Conservation (phyloP, 2,329 filamentous ascomycete genomes). For the Calonectria pteridis region DNA sequence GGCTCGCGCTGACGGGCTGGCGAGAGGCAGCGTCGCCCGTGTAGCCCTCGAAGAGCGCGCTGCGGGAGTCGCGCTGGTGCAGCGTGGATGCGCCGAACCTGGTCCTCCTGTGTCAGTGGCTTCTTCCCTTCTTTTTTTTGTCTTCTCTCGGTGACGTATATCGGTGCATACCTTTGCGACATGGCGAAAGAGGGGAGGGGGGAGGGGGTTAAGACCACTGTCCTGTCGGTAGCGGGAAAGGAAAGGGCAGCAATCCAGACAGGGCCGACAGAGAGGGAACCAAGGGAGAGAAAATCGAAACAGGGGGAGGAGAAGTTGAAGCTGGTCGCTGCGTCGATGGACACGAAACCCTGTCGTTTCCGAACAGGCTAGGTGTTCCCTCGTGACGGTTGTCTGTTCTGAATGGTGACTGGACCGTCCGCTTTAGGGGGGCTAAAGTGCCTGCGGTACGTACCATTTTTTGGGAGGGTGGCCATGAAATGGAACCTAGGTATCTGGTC, state of each 20-base stretch:
- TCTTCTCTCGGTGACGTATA: constrained; percentile 18
- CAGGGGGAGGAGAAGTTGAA: constrained; percentile 1
- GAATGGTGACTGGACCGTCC: constrained; percentile 8
- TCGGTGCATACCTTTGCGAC: constrained; percentile 50
- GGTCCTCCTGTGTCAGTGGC: constrained; percentile 23
- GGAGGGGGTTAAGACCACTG: background rate
- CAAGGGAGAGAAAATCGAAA: background rate
- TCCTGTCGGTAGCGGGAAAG: constrained; percentile 5
- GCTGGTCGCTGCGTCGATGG: constrained; percentile 16
- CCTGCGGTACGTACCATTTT: background rate
- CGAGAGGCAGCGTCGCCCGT: constrained; percentile 58
- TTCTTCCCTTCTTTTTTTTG: background rate
- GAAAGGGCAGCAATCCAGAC: constrained; percentile 5
- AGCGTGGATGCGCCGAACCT: constrained; percentile 78
- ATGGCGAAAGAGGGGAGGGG: constrained; percentile 37
- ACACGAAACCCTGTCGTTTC: constrained; percentile 21
- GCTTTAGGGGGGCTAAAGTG: constrained; percentile 1
- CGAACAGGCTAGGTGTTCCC: constrained; percentile 20
- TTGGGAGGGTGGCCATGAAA: background rate
- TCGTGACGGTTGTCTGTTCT: constrained; percentile 14
- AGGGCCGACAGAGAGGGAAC: background rate
- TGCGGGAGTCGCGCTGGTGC: constrained; percentile 80
- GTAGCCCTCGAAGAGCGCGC: constrained; percentile 82
- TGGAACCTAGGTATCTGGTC: background rate
- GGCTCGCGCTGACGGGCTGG: constrained; percentile 60